Evolutionary conservation across 176 grass and related monocot species (phyloP).

Genomic region (Rhynchospora pubera): DNA sequence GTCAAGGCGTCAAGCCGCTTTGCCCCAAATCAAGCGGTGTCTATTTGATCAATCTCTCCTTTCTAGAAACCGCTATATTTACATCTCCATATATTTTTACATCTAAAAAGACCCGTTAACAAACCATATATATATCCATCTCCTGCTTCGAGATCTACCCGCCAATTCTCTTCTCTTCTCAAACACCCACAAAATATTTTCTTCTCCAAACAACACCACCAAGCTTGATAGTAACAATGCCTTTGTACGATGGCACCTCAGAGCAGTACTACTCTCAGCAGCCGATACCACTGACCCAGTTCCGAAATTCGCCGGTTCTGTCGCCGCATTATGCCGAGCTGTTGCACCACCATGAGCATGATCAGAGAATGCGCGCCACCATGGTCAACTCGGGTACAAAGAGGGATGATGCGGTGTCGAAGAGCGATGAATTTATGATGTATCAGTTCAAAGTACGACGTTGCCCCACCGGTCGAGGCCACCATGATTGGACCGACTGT

Average conservation of each 20-base stretch:
- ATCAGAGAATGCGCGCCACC: neutral
- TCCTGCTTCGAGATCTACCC: too few relatives aligned
- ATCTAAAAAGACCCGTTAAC: too few relatives aligned
- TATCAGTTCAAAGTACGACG: slow-evolving; percentile 4
- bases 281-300: neutral
- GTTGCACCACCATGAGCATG: neutral
- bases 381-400: neutral
- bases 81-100: neutral
- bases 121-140: neutral
- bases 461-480: neutral
- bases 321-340: neutral
- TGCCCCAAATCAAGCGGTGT: neutral
- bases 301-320: neutral
- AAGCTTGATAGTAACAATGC: neutral
- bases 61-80: neutral
- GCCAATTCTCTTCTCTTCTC: too few relatives aligned
- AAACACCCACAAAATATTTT: too few relatives aligned
- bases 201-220: too few relatives aligned
- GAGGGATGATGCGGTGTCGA: too few relatives aligned
- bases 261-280: neutral
- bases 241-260: neutral
- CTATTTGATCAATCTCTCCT: neutral
- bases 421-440: slow-evolving; percentile 9
- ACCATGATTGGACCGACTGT: slow-evolving; percentile 15
- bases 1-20: neutral